These are phyloP conservation scores for Scleromitrula shiraiana DNA, from an alignment of 2,329 filamentous ascomycete genomes.

Conservation along the genomic window DNA sequence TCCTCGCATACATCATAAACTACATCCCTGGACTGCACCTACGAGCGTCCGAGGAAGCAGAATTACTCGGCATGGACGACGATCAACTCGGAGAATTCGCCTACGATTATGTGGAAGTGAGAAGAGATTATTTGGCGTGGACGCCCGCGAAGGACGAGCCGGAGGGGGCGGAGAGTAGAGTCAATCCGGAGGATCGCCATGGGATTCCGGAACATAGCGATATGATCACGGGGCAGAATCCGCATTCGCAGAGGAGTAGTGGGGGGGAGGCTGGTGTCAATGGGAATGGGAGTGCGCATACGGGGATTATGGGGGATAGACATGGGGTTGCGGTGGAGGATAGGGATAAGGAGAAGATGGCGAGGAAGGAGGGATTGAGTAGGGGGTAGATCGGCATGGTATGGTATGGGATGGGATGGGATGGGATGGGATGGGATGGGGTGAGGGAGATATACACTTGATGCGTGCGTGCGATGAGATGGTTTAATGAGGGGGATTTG, in stretches of 20 bases:
- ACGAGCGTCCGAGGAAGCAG: constrained; percentile 71
- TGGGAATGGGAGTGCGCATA: constrained; percentile 26
- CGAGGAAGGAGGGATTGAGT: background rate
- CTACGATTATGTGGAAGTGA: constrained; percentile 85
- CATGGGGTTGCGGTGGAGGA: constrained; percentile 44
- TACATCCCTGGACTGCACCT: constrained; percentile 70
- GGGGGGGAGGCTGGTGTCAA: background rate
- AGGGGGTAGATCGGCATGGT: background rate
- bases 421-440: background rate
- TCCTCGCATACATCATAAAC: constrained; percentile 69
- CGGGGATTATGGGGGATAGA: constrained; percentile 42
- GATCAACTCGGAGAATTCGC: constrained; percentile 86
- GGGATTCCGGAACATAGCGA: constrained; percentile 64
- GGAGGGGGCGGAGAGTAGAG: constrained; percentile 41
- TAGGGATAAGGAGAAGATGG: constrained; percentile 21
- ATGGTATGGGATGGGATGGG: background rate
- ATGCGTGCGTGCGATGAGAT: no score
- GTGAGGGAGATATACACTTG: background rate
- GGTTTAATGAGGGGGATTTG: no score
- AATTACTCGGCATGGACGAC: constrained; percentile 82
- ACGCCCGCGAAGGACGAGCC: constrained; percentile 66
- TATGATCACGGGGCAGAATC: constrained; percentile 46
- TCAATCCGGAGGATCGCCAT: constrained; percentile 57
- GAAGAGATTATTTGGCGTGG: constrained; percentile 82
- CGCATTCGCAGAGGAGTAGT: no score